Conservation (phyloP, 768 basidiomycete genomes). For the Trametes meyenii region DNA sequence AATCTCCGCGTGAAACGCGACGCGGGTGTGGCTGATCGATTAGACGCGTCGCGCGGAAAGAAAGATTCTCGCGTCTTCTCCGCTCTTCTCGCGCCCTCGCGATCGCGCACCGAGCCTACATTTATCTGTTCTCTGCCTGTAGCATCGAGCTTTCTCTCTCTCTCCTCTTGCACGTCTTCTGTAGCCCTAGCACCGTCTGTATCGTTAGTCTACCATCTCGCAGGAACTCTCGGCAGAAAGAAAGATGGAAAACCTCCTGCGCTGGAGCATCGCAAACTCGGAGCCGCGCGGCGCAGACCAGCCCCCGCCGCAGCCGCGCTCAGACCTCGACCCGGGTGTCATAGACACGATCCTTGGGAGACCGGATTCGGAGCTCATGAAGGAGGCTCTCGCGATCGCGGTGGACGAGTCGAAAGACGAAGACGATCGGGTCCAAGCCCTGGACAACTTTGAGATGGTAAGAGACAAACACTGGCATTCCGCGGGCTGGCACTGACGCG, state of each 20-base stretch:
- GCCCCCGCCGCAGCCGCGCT: slow-evolving; percentile 40
- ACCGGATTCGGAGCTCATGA: slow-evolving; percentile 82
- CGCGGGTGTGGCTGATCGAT: slow-evolving; percentile 24
- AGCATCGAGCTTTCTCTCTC: neutral
- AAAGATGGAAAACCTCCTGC: slow-evolving; percentile 73
- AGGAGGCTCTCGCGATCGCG: slow-evolving; percentile 71
- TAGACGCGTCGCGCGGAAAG: slow-evolving; percentile 16
- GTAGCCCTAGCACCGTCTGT: slow-evolving; percentile 12
- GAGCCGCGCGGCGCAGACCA: slow-evolving; percentile 36
- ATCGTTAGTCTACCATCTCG: slow-evolving; percentile 9
- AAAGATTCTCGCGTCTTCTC: slow-evolving; percentile 21
- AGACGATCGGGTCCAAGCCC: slow-evolving; percentile 62
- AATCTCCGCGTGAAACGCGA: slow-evolving; percentile 16
- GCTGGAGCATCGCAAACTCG: slow-evolving; percentile 83
- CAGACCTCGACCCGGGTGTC: slow-evolving; percentile 77
- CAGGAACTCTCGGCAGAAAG: neutral
- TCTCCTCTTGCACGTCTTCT: slow-evolving; percentile 2
- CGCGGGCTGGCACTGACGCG: neutral
- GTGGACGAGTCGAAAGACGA: slow-evolving; percentile 56
- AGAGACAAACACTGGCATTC: slow-evolving; percentile 21
- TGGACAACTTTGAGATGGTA: slow-evolving; percentile 91
- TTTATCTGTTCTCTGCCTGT: neutral
- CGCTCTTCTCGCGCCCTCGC: slow-evolving; percentile 9
- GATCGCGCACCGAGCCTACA: neutral
- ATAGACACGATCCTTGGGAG: slow-evolving; percentile 87